A percentile compares a stretch with the other conserved stretches of the same genome.
Evolutionary conservation across 108 stramenopile species (phyloP).

Genomic region (Nannochloropsis granulata): DNA sequence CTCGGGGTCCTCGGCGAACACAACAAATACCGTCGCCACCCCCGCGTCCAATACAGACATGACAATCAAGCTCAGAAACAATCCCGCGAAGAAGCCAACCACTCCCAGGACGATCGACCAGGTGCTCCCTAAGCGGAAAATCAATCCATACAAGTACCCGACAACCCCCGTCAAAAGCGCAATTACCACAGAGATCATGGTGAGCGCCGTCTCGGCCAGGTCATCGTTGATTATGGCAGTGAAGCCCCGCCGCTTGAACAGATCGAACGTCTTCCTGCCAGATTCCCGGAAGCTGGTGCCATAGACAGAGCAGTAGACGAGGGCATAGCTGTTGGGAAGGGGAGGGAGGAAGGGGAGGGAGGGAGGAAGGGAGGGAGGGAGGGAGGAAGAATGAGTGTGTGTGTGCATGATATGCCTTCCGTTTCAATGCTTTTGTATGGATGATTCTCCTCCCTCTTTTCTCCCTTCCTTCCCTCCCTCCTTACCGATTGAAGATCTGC

Average conservation of each 20-base stretch:
- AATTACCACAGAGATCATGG: background rate
- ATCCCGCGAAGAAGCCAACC: background rate
- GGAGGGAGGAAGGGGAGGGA: background rate
- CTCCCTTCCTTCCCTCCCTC: background rate
- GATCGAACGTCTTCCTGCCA: conserved; percentile 3
- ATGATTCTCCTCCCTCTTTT: background rate
- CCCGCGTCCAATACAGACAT: conserved; percentile 4
- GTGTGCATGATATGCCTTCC: background rate
- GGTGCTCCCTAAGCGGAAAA: background rate
- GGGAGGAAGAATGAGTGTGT: no score
- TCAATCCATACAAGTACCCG: background rate
- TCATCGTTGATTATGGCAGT: conserved; percentile 22
- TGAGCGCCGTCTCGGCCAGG: conserved; percentile 7
- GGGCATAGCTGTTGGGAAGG: background rate
- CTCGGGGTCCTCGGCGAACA: conserved; percentile 21
- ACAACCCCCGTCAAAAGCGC: background rate
- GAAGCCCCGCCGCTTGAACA: conserved; percentile 9
- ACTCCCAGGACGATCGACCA: background rate
- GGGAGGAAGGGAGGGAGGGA: no score
- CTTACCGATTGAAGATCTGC: conserved; percentile 17
- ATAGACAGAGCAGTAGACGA: conserved; percentile 16
- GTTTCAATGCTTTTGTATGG: background rate
- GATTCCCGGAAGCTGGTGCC: conserved; percentile 10
- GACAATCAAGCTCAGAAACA: background rate
- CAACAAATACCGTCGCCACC: conserved; percentile 26